Evolutionary conservation across 2,329 filamentous ascomycete species (phyloP), one percentile per base, ranked within the genome.

Genomic region (Lasiodiplodia gonubiensis): DNA sequence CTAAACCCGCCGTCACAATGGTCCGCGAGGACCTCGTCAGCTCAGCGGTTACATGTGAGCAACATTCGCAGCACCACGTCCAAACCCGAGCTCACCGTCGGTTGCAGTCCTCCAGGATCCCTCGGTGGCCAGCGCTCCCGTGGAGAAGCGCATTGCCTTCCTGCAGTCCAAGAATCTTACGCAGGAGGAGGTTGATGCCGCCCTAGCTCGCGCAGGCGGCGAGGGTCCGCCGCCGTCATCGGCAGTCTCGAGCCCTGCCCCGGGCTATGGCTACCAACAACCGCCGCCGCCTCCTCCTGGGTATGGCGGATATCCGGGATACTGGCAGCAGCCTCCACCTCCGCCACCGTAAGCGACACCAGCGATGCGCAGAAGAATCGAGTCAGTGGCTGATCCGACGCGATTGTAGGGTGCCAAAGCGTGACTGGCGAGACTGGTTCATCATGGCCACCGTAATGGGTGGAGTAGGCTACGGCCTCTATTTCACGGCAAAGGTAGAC

Each of bases 351-450:
- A 87, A 83, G 55, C 51, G 18, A 16, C 30, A 2, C 14, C 3
- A 46, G n/a, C 21, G 46, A 23, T 30, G 1, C 10, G 4, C 3
- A 12, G n/a, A 39, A 14, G 2, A 5, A 25, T 33, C 18, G 33
- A 23, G 33, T 16, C n/a, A 37, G 48, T 16, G 23, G 35, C 65
- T 67, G 35, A 67, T 46, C 33, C 14, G n/a, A 8, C 8, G 39
- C 23, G 33, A 18, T 33, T 30, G 25, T 10, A 80, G 77, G 66
- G 75, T 89, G 2, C 93, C 93, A 3, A 90, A 89, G 76, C 86
- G 95, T 75, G 95, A 99, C 81, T 99, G 95, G 95, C 88, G 96
- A 69, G 95, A 99, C 77, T 98, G 93, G 92, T 99, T 99, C 81
- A 98, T 99, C 80, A 97, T 98, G 93, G 95, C 95, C 8, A 99